phyloP scores from a whole-genome alignment of 2,329 filamentous ascomycete species.

The Torrubiellomyces zombiae region DNA sequence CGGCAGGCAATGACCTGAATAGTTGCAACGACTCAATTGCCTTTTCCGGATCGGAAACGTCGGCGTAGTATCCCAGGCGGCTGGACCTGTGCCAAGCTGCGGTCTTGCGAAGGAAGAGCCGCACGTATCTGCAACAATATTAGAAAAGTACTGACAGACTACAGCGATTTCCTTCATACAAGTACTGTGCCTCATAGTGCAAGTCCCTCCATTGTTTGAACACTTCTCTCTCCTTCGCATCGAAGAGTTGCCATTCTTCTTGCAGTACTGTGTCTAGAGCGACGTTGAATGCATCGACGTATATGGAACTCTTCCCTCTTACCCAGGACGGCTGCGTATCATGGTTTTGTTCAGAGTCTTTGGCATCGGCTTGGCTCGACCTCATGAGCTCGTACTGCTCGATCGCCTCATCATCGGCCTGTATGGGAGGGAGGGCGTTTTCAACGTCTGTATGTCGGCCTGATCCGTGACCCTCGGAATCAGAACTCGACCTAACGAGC shows the following conservation, averaged over 20 bases:
- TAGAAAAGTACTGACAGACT: neutral
- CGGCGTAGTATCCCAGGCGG: slow-evolving; percentile 62
- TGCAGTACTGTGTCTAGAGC: slow-evolving; percentile 78
- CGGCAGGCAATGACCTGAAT: slow-evolving; percentile 33
- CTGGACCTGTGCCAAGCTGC: slow-evolving; percentile 77
- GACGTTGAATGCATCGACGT: slow-evolving; percentile 93
- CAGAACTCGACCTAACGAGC: no score
- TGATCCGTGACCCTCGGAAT: no score
- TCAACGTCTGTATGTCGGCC: no score
- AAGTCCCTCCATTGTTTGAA: slow-evolving; percentile 62
- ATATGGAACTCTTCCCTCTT: slow-evolving; percentile 72
- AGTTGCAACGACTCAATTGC: slow-evolving; percentile 51
- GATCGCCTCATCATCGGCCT: slow-evolving; percentile 54
- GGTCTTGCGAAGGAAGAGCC: slow-evolving; percentile 82
- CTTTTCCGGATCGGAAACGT: slow-evolving; percentile 56
- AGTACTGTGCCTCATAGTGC: slow-evolving; percentile 73
- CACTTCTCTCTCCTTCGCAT: slow-evolving; percentile 57
- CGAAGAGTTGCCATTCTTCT: slow-evolving; percentile 78
- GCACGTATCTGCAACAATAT: slow-evolving; percentile 51
- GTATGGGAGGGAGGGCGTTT: slow-evolving; percentile 48
- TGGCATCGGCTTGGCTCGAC: slow-evolving; percentile 28
- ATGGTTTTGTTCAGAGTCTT: slow-evolving; percentile 21
- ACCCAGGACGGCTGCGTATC: slow-evolving; percentile 38
- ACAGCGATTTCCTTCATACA: slow-evolving; percentile 36
- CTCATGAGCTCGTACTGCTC: slow-evolving; percentile 61